A percentile compares a stretch with the other conserved stretches of the same genome.
Conservation (phyloP, 2,329 filamentous ascomycete species). For the Sphaerulina populicola region DNA sequence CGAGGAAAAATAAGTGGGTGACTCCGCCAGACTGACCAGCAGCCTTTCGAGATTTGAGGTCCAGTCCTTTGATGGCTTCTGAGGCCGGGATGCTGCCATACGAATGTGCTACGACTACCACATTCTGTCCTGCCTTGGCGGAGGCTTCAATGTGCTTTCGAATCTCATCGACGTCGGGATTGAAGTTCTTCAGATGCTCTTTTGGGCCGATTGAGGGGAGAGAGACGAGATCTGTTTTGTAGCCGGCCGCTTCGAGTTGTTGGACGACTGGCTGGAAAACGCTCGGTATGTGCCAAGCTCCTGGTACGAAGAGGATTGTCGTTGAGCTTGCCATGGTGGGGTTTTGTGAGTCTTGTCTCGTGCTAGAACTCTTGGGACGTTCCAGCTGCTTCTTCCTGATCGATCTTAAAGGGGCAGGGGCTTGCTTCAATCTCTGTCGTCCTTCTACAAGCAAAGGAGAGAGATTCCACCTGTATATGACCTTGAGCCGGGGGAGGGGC, state of each 20-base stretch:
- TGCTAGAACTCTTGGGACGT: too few relatives aligned
- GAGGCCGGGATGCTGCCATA: constrained; percentile 28
- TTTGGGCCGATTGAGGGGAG: constrained; percentile 5
- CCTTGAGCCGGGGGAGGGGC: too few relatives aligned
- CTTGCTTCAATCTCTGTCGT: too few relatives aligned
- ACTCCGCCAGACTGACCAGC: constrained; percentile 21
- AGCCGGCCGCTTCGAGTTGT: constrained; percentile 6
- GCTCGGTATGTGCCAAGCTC: constrained; percentile 12
- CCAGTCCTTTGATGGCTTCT: constrained; percentile 21
- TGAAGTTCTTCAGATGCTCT: constrained; percentile 3
- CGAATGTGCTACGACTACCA: constrained; percentile 29
- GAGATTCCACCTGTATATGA: too few relatives aligned
- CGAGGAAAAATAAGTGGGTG: constrained; percentile 23
- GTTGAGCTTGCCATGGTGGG: background rate
- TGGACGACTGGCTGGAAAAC: constrained; percentile 1
- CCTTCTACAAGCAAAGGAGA: too few relatives aligned
- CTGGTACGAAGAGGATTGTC: constrained; percentile 13
- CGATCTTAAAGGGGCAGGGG: too few relatives aligned
- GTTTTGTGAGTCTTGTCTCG: too few relatives aligned
- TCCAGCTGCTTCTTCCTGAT: too few relatives aligned
- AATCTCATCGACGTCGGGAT: constrained; percentile 7
- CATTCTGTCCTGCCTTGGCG: constrained; percentile 22
- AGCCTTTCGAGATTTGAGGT: constrained; percentile 6
- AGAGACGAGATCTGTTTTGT: constrained; percentile 6
- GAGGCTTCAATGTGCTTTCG: constrained; percentile 13